These are phyloP conservation scores for Irpex sp. DNA, from an alignment of 1,284 basidiomycete genomes.

Conservation along the genomic window DNA sequence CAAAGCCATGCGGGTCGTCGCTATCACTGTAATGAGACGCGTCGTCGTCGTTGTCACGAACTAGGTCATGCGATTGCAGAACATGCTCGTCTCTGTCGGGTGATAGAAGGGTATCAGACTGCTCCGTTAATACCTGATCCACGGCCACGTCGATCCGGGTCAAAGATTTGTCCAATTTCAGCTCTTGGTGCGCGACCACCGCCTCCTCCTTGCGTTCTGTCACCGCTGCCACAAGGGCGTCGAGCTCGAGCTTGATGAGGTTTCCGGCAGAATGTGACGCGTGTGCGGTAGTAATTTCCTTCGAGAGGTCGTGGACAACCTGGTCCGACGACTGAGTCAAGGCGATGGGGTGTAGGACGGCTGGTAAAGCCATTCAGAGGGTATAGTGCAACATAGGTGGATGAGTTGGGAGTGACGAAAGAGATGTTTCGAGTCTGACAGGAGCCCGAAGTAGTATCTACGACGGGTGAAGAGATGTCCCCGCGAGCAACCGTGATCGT, in stretches of 20 bases:
- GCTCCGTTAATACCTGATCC: background rate
- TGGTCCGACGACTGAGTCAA: no score
- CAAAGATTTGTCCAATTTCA: background rate
- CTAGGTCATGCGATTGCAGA: background rate
- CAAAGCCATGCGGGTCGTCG: conserved; percentile 1
- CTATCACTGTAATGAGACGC: background rate
- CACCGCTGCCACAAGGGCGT: background rate
- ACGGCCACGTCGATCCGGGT: background rate
- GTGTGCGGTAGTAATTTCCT: background rate
- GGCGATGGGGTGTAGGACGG: background rate
- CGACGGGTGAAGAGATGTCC: no score
- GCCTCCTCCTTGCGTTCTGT: background rate
- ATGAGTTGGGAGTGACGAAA: background rate
- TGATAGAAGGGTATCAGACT: background rate
- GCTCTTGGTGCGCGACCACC: background rate
- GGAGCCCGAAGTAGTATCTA: no score
- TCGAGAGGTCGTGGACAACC: no score
- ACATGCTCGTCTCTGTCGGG: background rate
- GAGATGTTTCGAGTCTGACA: no score
- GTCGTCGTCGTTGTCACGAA: background rate
- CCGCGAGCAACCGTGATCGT: no score
- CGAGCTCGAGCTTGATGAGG: background rate
- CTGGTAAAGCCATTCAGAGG: background rate
- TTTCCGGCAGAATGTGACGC: background rate
- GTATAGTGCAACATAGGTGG: background rate